Conservation (phyloP, 2,329 filamentous ascomycete genomes). For the Talaromyces sp. region DNA sequence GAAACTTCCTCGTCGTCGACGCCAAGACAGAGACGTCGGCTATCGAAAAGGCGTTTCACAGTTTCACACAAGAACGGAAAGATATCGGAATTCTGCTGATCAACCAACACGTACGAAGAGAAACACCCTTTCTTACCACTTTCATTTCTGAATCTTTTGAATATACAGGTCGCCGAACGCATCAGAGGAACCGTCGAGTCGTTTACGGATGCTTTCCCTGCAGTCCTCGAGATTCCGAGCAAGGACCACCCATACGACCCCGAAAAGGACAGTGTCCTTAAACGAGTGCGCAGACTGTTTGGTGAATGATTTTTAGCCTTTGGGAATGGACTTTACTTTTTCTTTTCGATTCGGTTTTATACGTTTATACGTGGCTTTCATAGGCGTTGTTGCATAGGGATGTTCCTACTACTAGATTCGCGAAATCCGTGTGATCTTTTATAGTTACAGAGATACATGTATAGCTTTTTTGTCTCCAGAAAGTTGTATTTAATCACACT, state of each 20-base stretch:
- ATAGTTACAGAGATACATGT: neutral
- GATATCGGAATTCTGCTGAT: constrained; percentile 96
- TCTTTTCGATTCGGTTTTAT: neutral
- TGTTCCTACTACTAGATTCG: neutral
- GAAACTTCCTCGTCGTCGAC: constrained; percentile 98
- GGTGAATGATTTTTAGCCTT: constrained; percentile 42
- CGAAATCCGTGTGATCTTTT: neutral
- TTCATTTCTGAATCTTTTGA: neutral
- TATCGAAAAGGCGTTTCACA: constrained; percentile 86
- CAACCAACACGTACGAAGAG: constrained; percentile 78
- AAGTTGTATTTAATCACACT: too few species aligned
- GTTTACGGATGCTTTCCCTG: constrained; percentile 93
- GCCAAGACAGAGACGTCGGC: constrained; percentile 80
- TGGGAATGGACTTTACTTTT: neutral
- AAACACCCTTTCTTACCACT: neutral
- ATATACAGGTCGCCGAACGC: constrained; percentile 74
- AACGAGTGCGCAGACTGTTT: constrained; percentile 72
- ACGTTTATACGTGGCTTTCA: constrained; percentile 3
- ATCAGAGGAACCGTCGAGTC: constrained; percentile 88
- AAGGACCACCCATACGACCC: constrained; percentile 99
- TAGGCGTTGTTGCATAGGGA: constrained; percentile 8
- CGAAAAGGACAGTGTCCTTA: constrained; percentile 95
- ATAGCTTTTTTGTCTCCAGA: neutral
- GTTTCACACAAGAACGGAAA: constrained; percentile 83
- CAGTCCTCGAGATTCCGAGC: constrained; percentile 91